phyloP scores from a whole-genome alignment of 2,329 filamentous ascomycete species.

The Paramyrothecium sp. region DNA sequence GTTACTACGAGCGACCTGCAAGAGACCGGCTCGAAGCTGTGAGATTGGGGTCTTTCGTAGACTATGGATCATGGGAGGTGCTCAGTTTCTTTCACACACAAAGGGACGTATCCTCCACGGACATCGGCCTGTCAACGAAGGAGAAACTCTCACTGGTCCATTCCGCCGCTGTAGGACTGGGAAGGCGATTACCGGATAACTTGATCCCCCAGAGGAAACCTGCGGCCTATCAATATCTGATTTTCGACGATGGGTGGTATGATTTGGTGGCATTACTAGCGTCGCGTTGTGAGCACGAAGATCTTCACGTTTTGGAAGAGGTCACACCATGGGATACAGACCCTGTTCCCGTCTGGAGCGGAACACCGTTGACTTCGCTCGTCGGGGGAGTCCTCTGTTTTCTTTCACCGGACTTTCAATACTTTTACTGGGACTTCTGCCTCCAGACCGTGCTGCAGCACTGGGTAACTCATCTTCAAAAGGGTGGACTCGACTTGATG shows the following conservation, averaged over 20 bases:
- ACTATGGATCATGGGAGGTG: accelerated
- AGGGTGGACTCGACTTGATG: constrained; percentile 15
- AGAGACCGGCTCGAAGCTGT: constrained; percentile 19
- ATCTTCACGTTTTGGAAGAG: constrained; percentile 14
- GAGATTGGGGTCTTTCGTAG: constrained; percentile 15
- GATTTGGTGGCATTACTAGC: background rate
- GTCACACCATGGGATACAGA: constrained; percentile 17
- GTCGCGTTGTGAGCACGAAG: background rate
- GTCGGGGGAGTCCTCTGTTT: constrained; percentile 24
- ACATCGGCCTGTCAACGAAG: constrained; percentile 10
- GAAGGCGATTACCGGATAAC: constrained; percentile 15
- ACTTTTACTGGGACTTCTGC: constrained; percentile 14
- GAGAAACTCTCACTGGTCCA: constrained; percentile 19
- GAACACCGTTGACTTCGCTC: constrained; percentile 18
- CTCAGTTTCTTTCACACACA: constrained; percentile 8
- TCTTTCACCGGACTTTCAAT: constrained; percentile 3
- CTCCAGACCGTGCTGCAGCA: constrained; percentile 13
- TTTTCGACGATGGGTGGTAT: constrained; percentile 10
- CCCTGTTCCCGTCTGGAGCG: constrained; percentile 17
- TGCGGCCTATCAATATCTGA: background rate
- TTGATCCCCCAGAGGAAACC: constrained; percentile 1
- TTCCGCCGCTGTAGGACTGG: constrained; percentile 16
- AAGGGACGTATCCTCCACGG: background rate
- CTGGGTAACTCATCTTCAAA: constrained; percentile 13
- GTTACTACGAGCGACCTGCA: constrained; percentile 6